These are phyloP conservation scores for Lathyrus sativus DNA, from an alignment of 306 rosid genomes.

Conservation along the genomic window DNA sequence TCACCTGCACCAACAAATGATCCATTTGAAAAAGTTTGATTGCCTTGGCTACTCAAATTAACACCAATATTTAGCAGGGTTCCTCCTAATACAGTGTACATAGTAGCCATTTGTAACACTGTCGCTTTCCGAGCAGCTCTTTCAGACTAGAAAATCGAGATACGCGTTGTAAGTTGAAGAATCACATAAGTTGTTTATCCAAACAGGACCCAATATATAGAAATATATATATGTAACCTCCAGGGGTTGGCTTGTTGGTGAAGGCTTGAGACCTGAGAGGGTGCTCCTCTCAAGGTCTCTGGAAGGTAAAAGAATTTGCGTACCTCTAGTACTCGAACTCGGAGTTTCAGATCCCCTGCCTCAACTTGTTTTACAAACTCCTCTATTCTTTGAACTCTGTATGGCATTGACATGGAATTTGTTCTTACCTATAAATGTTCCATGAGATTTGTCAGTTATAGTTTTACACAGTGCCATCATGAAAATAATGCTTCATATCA, in stretches of 20 bases:
- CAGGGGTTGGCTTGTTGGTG: too few species aligned
- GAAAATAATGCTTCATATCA: constrained; percentile 20
- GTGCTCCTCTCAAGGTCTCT: too few species aligned
- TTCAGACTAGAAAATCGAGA: constrained; percentile 63
- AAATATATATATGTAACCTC: neutral
- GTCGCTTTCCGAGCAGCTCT: constrained; percentile 92
- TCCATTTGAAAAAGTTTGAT: constrained; percentile 66
- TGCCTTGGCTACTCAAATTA: constrained; percentile 76
- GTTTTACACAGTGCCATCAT: constrained; percentile 2
- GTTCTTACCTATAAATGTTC: constrained; percentile 67
- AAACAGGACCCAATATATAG: neutral
- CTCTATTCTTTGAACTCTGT: constrained; percentile 87
- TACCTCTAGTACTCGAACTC: constrained; percentile 96
- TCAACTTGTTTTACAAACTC: constrained; percentile 88
- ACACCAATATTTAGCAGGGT: constrained; percentile 82
- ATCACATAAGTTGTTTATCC: neutral
- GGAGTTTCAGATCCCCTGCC: constrained; percentile 83
- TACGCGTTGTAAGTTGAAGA: constrained; percentile 4
- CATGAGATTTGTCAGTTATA: constrained; percentile 21
- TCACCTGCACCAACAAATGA: constrained; percentile 89
- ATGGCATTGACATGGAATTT: constrained; percentile 92
- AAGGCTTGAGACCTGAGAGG: too few species aligned
- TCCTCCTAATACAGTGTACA: constrained; percentile 81
- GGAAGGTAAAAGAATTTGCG: neutral
- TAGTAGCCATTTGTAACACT: constrained; percentile 79